Conservation (phyloP, 805 yeast species). For the Danielozyma ontarioensis region DNA sequence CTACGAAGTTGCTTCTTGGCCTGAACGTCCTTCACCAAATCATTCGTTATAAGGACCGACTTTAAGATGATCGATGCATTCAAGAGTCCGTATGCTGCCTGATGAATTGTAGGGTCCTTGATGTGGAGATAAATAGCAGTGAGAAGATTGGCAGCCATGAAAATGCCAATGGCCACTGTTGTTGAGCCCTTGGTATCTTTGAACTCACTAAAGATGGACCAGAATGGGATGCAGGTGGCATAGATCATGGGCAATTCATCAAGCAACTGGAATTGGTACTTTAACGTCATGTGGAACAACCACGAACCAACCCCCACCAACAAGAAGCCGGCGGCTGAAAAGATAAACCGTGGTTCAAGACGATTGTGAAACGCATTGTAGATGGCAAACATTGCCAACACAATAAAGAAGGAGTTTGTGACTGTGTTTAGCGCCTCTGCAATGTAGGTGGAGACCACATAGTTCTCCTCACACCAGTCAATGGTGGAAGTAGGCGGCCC, state of each 20-base stretch:
- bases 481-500: conserved; percentile 88
- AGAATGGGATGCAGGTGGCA: conserved; percentile 92
- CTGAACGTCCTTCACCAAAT: conserved; percentile 45
- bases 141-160: conserved; percentile 51
- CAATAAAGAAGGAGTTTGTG: conserved; percentile 60
- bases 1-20: conserved; percentile 47
- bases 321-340: conserved; percentile 74
- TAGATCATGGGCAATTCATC: conserved; percentile 98
- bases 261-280: conserved; percentile 81
- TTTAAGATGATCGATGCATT: conserved; percentile 68
- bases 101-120: conserved; percentile 85
- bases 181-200: conserved; percentile 32
- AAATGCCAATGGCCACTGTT: conserved; percentile 43
- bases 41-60: conserved; percentile 47
- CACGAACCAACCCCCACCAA: conserved; percentile 92
- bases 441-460: conserved; percentile 75
- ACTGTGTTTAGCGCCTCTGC: conserved; percentile 89
- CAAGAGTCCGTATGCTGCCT: conserved; percentile 73
- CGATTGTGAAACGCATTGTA: conserved; percentile 53
- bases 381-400: conserved; percentile 59
- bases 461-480: conserved; percentile 98
- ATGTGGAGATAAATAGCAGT: conserved; percentile 69
- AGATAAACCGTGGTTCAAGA: conserved; percentile 65
- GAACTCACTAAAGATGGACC: conserved; percentile 71
- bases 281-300: conserved; percentile 93